A percentile compares a stretch with the other conserved stretches of the same genome.
phyloP scores from a whole-genome alignment of 2,329 filamentous ascomycete species.

The Corniculantispora saksenae region DNA sequence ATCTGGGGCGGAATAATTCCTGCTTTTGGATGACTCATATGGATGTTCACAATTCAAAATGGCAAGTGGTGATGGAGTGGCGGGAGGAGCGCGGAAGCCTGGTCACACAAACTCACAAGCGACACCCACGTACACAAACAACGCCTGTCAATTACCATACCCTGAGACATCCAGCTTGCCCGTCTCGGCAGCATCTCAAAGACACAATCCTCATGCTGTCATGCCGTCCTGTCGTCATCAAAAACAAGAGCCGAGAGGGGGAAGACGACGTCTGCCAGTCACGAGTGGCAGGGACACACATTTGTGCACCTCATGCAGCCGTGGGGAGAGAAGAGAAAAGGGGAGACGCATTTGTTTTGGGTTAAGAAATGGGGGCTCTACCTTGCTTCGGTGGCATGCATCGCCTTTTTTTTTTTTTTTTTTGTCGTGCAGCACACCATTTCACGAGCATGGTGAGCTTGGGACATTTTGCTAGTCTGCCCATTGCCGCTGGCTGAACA shows the following conservation, averaged over 20 bases:
- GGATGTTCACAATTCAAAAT: neutral
- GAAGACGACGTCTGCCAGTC: neutral
- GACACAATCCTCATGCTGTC: neutral
- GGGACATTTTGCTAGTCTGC: neutral
- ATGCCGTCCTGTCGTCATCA: neutral
- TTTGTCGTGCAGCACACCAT: neutral
- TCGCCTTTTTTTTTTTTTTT: neutral
- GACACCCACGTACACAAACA: too few relatives aligned
- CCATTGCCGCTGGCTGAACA: neutral
- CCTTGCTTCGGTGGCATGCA: neutral
- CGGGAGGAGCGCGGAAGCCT: neutral
- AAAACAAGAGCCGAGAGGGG: too few relatives aligned
- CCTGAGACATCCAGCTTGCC: too few relatives aligned
- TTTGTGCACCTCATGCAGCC: too few relatives aligned
- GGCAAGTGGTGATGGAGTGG: neutral
- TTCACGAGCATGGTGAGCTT: neutral
- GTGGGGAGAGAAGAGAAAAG: slow-evolving; percentile 3
- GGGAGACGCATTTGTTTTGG: neutral
- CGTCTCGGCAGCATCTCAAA: neutral
- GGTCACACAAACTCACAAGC: neutral
- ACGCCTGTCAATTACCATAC: too few relatives aligned
- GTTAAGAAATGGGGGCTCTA: neutral
- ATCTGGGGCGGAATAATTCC: neutral
- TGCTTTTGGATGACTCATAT: neutral
- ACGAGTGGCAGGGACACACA: neutral